phyloP scores from a whole-genome alignment of 495 filamentous ascomycete species.

The Penicilliopsis zonata region DNA sequence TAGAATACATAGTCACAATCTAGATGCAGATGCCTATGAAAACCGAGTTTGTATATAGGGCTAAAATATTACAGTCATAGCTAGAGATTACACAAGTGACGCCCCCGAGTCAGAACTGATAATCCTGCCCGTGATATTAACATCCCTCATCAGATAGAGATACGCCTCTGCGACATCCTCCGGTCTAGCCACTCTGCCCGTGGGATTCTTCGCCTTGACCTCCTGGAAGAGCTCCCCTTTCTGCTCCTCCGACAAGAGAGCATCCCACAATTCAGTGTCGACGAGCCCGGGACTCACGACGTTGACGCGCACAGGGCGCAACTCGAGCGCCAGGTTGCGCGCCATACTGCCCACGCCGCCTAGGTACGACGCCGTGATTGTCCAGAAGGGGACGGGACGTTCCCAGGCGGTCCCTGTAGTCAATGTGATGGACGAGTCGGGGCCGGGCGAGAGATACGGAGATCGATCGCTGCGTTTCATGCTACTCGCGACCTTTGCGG shows the following conservation, averaged over 20 bases:
- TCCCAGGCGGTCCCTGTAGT: constrained; percentile 40
- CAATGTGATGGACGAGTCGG: constrained; percentile 36
- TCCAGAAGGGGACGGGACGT: constrained; percentile 38
- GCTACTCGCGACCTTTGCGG: constrained; percentile 40
- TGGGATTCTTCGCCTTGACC: constrained; percentile 12
- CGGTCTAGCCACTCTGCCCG: constrained; percentile 33
- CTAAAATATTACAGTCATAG: no score
- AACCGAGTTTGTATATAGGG: no score
- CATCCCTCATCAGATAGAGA: constrained; percentile 51
- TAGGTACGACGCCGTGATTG: constrained; percentile 27
- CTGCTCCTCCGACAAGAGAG: constrained; percentile 11
- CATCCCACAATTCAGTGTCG: constrained; percentile 36
- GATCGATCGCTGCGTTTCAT: no score
- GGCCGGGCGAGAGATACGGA: constrained; percentile 26
- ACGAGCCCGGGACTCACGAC: constrained; percentile 44
- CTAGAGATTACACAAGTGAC: no score
- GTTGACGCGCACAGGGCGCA: constrained; percentile 53
- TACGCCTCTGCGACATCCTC: constrained; percentile 58
- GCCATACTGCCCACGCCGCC: constrained; percentile 34
- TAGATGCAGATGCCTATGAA: no score
- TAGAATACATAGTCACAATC: no score
- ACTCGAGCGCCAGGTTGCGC: constrained; percentile 44
- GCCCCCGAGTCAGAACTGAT: no score
- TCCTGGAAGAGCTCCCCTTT: no score
- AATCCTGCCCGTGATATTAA: no score